Base-by-base conservation (phyloP, 768 basidiomycete species). In the Tulasnella sp. region DNA sequence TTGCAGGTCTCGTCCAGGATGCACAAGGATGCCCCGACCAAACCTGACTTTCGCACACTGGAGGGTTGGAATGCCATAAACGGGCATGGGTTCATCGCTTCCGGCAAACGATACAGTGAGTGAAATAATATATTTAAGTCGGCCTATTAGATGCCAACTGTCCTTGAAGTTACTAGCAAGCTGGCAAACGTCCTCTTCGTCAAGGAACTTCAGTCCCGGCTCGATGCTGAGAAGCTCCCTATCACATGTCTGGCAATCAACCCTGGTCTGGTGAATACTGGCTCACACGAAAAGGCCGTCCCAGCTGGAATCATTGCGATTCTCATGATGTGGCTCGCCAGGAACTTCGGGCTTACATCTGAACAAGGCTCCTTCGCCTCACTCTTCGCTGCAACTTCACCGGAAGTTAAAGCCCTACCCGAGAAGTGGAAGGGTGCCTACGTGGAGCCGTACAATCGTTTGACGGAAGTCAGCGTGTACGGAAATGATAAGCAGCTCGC, bases 101-200 rank as follows among this genome's bases (percentile, higher is more conserved):
- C 32, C 20, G 35, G 29, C 9, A 37, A 35, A 15, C 55, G 57
- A 2, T 76, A 76, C 57, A 26, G 75, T 76, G 35, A 26, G 75
- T 16, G 15, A 37, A 13, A 20, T n/a, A 4, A 10, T 15, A 46
- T 15, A 11, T 16, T 10, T 35, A 37, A 18, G 15, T 29, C 29
- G 26, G 13, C 9, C 35, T 55, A 55, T 55, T 23, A 29, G 13
- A 55, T 18, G 51, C 29, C 39, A 23, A 75, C 55, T 37, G 29
- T 57, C 46, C 39, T 48, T n/a, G n/a, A 78, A 90, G 91, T 81
- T 0, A 82, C 86, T 46, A 84, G 88, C 70, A 91, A 91, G 81
- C 82, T 90, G n/a, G 86, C 87, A 23, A 85, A 85, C 72, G 82
- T 88, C 40, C 84, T 91, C 23, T 89, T 86, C 79, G 86, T 86